Percentiles rank a stretch among this genome's conserved stretches.
Conservation (phyloP, 306 rosid genomes). For the Prunus mume region DNA sequence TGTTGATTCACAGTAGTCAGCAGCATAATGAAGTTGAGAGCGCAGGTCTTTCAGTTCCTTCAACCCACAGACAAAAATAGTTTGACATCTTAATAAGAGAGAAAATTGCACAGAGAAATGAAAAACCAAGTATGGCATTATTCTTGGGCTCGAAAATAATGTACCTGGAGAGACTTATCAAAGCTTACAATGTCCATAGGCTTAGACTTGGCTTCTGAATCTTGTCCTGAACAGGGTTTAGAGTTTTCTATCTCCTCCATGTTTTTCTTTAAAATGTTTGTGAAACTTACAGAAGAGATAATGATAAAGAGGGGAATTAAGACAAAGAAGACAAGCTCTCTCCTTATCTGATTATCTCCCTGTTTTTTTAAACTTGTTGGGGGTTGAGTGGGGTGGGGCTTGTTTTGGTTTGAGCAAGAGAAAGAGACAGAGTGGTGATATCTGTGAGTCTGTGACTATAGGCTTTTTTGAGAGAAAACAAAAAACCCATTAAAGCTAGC, state of each 20-base stretch:
- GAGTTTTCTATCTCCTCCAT: constrained; percentile 40
- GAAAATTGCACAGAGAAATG: neutral
- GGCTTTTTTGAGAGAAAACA: no score
- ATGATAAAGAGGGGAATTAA: neutral
- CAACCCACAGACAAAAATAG: constrained; percentile 1
- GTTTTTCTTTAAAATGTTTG: neutral
- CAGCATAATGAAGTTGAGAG: constrained; percentile 85
- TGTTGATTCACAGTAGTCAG: constrained; percentile 77
- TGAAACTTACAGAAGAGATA: neutral
- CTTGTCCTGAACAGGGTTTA: constrained; percentile 34
- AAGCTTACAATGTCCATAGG: constrained; percentile 40
- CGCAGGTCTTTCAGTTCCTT: constrained; percentile 73
- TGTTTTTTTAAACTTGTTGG: constrained; percentile 10
- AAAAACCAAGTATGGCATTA: neutral
- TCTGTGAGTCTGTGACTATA: constrained; percentile 7
- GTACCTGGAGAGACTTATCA: constrained; percentile 70
- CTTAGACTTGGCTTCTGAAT: constrained; percentile 33
- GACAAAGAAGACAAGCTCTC: neutral
- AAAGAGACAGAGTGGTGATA: neutral
- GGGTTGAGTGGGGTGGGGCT: constrained; percentile 3
- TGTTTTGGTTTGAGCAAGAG: constrained; percentile 20
- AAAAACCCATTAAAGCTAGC: neutral
- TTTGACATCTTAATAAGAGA: neutral
- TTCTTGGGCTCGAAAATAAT: neutral
- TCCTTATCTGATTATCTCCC: neutral